Evolutionary conservation across 176 grass and related monocot genomes (phyloP), one percentile per base, ranked within the genome.

Genomic region (Eleusine indica): DNA sequence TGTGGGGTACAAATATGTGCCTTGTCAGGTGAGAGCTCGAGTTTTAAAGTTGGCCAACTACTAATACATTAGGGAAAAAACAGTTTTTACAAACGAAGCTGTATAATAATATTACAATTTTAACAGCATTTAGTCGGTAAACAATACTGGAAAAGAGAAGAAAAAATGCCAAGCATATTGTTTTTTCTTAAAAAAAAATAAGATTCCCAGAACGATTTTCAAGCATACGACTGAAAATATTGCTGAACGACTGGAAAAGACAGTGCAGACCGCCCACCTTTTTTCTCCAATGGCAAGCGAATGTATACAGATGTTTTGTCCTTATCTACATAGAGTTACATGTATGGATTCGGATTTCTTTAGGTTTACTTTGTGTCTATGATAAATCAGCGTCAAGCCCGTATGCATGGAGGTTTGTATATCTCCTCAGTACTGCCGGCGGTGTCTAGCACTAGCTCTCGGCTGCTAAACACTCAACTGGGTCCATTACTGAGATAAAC

Each of bases 391-490:
- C 61, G 25, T 64, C 25, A 30, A 30, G 61, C 61, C 30, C 25
- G 25, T 29, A 14, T 30, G 61, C 61, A 30, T 30, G 10, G 61
- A 64, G 15, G 11, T 66, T 66, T 15, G 37, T 38, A 57, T 67
- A 48, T 58, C 79, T 49, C 40, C 22, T 29, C 48, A 42, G 41
- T 81, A 81, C 53, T 80, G n/a, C 14, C 56, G 51, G 14, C 29
- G 21, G 32, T 18, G 9, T 40, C 65, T 80, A 9, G 46, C 21
- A 18, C 61, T 18, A 35, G 18, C 40, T 14, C 32, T 14, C 32
- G 28, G 38, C 21, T 18, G 49, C 71, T 47, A 67, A 46, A 13
- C 28, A 67, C 44, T 66, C 15, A 35, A 66, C 13, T 3, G 5
- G 44, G 67, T 1, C 77, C 49, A 38, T 66, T 5, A 21, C 64